Evolutionary conservation across 257 asterid genomes (phyloP), one percentile per base, ranked within the genome.

Genomic region (Avicennia marina): DNA sequence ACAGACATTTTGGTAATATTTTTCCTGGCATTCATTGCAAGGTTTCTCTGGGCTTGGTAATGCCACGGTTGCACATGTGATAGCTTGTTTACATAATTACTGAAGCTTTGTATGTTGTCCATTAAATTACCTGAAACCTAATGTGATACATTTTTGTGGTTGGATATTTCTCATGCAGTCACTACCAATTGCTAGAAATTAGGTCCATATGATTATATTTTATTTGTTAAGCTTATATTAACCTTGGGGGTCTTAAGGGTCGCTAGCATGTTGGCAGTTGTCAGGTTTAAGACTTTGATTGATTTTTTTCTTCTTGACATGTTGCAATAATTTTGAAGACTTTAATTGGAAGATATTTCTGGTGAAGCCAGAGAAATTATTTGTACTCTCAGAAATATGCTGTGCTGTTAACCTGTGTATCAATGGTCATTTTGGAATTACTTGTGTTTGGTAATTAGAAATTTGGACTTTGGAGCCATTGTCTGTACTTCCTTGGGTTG

Each of bases 291-390:
- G 47, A 16, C 41, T n/a, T 39, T 11, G 31, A 17, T 33, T 15
- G 63, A 27, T 48, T 31, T 12, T n/a, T 42, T 62, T 63, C 6
- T 38, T 10, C 56, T 20, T 46, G 56, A 9, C 29, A 19, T 39
- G 38, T 25, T 39, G 51, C 49, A 58, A 36, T 53, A 46, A 27
- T 29, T n/a, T n/a, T 56, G 59, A 27, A 36, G 62, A 52, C 27
- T 54, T 53, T 17, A 52, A 40, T n/a, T 11, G 10, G 33, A 10
- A 70, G 43, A 17, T 13, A 5, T 27, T 42, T 36, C 0, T 46
- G 52, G 38, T 29, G 18, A 48, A 17, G 29, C 38, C 17, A 22
- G n/a, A n/a, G n/a, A 36, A 22, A 41, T 32, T 60, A 50, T 38
- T 38, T 41, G 7, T 12, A 18, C 48, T 50, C 32, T 11, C 41